A percentile compares a stretch with the other conserved stretches of the same genome.
phyloP scores from a whole-genome alignment of 352 stramenopile genomes.

The Phytophthora syringae region DNA sequence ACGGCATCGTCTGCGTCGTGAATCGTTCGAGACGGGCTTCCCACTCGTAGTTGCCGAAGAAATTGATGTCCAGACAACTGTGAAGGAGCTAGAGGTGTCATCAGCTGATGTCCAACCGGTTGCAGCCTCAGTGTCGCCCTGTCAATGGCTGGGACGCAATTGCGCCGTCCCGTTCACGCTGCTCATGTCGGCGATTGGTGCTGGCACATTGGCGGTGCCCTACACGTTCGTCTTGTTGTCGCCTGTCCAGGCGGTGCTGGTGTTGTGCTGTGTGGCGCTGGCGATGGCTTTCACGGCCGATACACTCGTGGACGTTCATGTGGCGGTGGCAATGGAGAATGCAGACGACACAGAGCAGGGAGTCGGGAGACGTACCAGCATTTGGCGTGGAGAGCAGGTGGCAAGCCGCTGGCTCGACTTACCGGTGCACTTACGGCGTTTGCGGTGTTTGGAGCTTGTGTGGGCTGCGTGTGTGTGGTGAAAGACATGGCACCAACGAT shows the following conservation, averaged over 20 bases:
- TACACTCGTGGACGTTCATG: conserved; percentile 65
- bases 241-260: conserved; percentile 45
- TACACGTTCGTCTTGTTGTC: conserved; percentile 73
- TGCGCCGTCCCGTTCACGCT: conserved; percentile 53
- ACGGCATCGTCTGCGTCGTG: conserved; percentile 18
- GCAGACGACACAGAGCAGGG: conserved; percentile 26
- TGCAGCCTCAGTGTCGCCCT: conserved; percentile 14
- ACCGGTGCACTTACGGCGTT: conserved; percentile 71
- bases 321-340: conserved; percentile 46
- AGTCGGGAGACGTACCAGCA: conserved; percentile 71
- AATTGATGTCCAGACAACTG: conserved; percentile 19
- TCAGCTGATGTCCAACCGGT: not conserved
- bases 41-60: conserved; percentile 35
- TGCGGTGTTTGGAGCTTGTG: conserved; percentile 78
- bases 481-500: conserved; percentile 77
- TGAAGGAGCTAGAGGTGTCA: conserved; percentile 5
- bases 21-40: conserved; percentile 48
- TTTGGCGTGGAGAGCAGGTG: conserved; percentile 61
- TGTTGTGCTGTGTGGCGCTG: conserved; percentile 55
- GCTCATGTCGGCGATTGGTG: conserved; percentile 67
- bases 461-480: conserved; percentile 75
- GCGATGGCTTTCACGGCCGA: conserved; percentile 82
- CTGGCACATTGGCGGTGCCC: conserved; percentile 60
- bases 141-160: conserved; percentile 32
- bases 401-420: conserved; percentile 52